Evolutionary conservation across 1,139 yeast species (phyloP), one percentile per base, ranked within the genome.

Genomic region (Geotrichum restrictum): DNA sequence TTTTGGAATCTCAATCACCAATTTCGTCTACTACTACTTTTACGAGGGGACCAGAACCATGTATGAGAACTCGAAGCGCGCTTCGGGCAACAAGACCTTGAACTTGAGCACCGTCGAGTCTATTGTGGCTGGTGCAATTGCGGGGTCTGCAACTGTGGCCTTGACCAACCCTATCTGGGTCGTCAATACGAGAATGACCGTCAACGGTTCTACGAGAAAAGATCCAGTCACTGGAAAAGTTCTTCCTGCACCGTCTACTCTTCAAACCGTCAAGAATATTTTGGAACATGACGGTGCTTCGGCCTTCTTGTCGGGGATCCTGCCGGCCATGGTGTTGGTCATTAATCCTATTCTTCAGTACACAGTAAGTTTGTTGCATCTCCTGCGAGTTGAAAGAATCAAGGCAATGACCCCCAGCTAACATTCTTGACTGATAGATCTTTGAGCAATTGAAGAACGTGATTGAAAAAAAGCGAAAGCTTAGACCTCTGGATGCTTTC

Each of bases 131-230:
- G 96, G 96, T 16, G 85, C 94, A 1, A 74, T 87, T 62, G 95
- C 97, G 1, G 97, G 98, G 0, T 79, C 91, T 7, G 79, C 89
- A 42, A 88, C 97, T 1, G 87, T 91, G 55, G 74, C 87, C 21
- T 78, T 85, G 16, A 83, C 96, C n/a, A 91, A 91, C 69, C 98
- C 98, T 34, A 83, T 89, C 62, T 89, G 98, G 98, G 95, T 88
- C 37, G 94, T 93, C 52, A 88, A 88, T 66, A 88, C 96, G 1
- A 76, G 96, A 70, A 83, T 85, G 83, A 85, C 95, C 3, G 85
- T 77, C 36, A 63, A 66, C 45, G 73, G 69, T 64, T 57, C 64
- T 51, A 62, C 74, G 38, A 70, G 73, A 59, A 71, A 72, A 57
- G 66, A 60, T 67, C 59, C 66, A 70, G 53, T 67, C 62, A 57